Base-by-base conservation (phyloP, 2,329 filamentous ascomycete species). In the Massarina eburnea region DNA sequence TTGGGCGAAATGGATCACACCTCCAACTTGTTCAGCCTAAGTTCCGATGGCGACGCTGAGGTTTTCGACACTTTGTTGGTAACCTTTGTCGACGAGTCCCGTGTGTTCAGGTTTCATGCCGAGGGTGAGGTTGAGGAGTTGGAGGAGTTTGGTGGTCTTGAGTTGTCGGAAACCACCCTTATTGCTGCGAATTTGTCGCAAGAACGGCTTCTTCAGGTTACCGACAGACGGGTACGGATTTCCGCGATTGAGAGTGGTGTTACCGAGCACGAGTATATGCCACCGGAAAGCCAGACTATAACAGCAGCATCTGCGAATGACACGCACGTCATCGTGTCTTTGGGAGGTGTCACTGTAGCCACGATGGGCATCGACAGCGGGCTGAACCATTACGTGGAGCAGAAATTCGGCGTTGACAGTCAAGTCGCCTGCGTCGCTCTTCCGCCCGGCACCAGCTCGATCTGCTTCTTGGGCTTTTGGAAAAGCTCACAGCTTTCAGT, bases 391-490 rank as follows among this genome's bases (percentile, higher is more conserved):
- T 73, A 81, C 4, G 76, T 77, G 4, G 73, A 81, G 48, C 85
- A 86, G 61, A 75, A 82, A 4, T 81, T 89, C 40, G 76, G 78
- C 1, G 73, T 79, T 14, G 77, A 83, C 26, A 87, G 90, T 53
- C 90, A 97, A 66, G 82, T 97, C 26, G 89, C 94, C 2, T 95
- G 91, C 59, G 77, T 97, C 8, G 84, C 92, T 37, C 79, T 94
- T 1, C 84, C 91, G 0, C 75, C 80, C 3, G 76, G 81, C 27
- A 73, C 85, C 12, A 74, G 78, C 4, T 76, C 81, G 39, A 74
- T 90, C 24, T 92, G 88, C 45, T 85, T 96, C 21, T 79, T 94
- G 14, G 91, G 91, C 1, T 94, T 95, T 71, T 97, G 92, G 83
- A 84, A 88, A 51, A 85, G 85, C n/a, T 88, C 89, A 5, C 82